phyloP scores from a whole-genome alignment of 352 stramenopile species.

The Phytophthora sansomeana region DNA sequence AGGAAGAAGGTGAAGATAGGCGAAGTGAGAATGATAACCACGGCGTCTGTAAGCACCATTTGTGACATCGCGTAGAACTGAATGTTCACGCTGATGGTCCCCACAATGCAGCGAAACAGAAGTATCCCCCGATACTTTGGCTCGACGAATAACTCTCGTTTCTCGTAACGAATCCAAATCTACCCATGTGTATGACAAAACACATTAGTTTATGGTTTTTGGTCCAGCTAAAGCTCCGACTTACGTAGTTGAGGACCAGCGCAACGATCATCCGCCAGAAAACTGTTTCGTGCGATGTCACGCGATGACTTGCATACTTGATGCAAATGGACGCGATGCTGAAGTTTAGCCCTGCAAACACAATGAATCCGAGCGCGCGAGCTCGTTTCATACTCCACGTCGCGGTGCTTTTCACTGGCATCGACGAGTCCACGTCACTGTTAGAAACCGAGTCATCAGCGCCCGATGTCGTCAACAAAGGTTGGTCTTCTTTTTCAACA shows the following conservation, averaged over 20 bases:
- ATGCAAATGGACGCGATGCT: conserved; percentile 72
- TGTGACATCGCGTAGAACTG: conserved; percentile 71
- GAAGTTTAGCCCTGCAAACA: conserved; percentile 63
- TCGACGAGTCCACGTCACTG: conserved; percentile 12
- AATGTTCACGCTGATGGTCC: conserved; percentile 58
- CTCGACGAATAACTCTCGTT: conserved; percentile 45
- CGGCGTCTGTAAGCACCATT: conserved; percentile 78
- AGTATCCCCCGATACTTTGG: conserved; percentile 47
- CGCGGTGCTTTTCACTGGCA: conserved; percentile 2
- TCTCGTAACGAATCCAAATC: conserved; percentile 46
- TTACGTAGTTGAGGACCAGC: conserved; percentile 59
- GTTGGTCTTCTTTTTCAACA: conserved; percentile 30
- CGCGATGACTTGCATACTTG: conserved; percentile 60
- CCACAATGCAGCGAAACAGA: conserved; percentile 60
- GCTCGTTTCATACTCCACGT: conserved; percentile 36
- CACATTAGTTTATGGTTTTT: background rate
- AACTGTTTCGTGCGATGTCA: conserved; percentile 67
- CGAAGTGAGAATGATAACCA: conserved; percentile 69
- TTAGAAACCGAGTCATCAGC: conserved; percentile 17
- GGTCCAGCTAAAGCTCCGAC: conserved; percentile 6
- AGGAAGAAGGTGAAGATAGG: conserved; percentile 64
- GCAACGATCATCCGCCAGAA: conserved; percentile 70
- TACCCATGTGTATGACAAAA: conserved; percentile 13
- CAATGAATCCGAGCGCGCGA: conserved; percentile 54
- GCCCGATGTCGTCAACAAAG: conserved; percentile 17